Conservation (phyloP, 768 basidiomycete species). For the Phylloporus arenicola region DNA sequence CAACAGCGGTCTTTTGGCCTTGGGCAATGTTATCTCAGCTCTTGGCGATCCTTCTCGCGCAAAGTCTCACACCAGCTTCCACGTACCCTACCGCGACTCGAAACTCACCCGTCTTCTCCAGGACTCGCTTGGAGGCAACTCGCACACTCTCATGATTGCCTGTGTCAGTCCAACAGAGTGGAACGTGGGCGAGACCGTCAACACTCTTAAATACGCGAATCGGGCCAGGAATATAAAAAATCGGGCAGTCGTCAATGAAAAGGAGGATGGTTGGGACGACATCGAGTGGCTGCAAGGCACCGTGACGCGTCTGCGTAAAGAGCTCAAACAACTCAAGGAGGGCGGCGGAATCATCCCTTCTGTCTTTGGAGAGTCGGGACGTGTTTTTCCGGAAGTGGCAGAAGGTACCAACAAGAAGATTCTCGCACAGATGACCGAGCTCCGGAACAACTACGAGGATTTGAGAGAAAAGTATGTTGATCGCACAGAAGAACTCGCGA, state of each 20-base stretch:
- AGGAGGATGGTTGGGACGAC: slow-evolving; percentile 98
- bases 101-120: slow-evolving; percentile 76
- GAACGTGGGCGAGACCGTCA: slow-evolving; percentile 91
- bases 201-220: slow-evolving; percentile 95
- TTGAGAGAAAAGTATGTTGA: slow-evolving; percentile 81
- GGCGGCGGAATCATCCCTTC: slow-evolving; percentile 37
- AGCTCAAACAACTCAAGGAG: slow-evolving; percentile 76
- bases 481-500: slow-evolving; percentile 82
- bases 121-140: slow-evolving; percentile 96
- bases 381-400: slow-evolving; percentile 29
- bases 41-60: slow-evolving; percentile 89
- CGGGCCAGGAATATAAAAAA: slow-evolving; percentile 98
- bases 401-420: slow-evolving; percentile 73
- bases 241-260: slow-evolving; percentile 83
- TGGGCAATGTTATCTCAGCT: slow-evolving; percentile 98
- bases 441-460: slow-evolving; percentile 83
- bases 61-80: slow-evolving; percentile 76
- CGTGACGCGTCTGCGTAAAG: slow-evolving; percentile 79
- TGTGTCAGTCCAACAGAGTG: slow-evolving; percentile 95
- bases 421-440: slow-evolving; percentile 72
- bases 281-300: slow-evolving; percentile 92
- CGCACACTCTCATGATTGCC: slow-evolving; percentile 98
- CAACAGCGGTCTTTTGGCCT: slow-evolving; percentile 91
- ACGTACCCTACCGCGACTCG: slow-evolving; percentile 97
- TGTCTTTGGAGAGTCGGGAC: slow-evolving; percentile 27